Base-by-base conservation (phyloP, 106 monocot genomes). In the Agapanthus africanus region DNA sequence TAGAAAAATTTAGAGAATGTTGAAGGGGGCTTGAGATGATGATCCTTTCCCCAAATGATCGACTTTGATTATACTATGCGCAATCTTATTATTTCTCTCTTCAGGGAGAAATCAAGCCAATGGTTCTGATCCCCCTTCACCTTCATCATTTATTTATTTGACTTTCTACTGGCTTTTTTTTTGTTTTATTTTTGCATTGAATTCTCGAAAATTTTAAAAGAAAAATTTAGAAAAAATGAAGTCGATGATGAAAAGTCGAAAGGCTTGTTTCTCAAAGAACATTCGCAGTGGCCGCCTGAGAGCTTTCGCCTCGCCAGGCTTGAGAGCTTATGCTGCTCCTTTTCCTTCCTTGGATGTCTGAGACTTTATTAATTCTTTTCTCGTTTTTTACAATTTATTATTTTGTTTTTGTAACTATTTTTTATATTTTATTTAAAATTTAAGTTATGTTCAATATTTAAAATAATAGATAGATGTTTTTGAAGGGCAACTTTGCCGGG, bases 261-360 rank as follows among this genome's bases (percentile, higher is more conserved):
- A 54, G 54, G 54, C 54, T 54, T 54, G 54, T 54, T 54, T 54
- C 54, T 54, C n/a, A n/a, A n/a, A n/a, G n/a, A n/a, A n/a, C n/a
- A n/a, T n/a, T n/a, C n/a, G n/a, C n/a, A n/a, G n/a, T n/a, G n/a
- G n/a, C n/a, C n/a, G n/a, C n/a, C n/a, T n/a, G n/a, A n/a, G n/a
- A n/a, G n/a, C n/a, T n/a, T n/a, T n/a, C n/a, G n/a, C n/a, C n/a
- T n/a, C n/a, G n/a, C n/a, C n/a, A n/a, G n/a, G n/a, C n/a, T n/a
- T n/a, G n/a, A n/a, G n/a, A n/a, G n/a, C n/a, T n/a, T n/a, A n/a
- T n/a, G n/a, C n/a, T n/a, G n/a, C n/a, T 26, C 16, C 8, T 26
- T 25, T 7, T 54, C 54, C 54, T 54, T 54, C 54, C 54, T 54
- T 54, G 54, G 54, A 54, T 54, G 54, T 54, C 54, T 54, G 54